phyloP scores from a whole-genome alignment of 805 yeast genomes.

The Starmerella gropengiesseri region DNA sequence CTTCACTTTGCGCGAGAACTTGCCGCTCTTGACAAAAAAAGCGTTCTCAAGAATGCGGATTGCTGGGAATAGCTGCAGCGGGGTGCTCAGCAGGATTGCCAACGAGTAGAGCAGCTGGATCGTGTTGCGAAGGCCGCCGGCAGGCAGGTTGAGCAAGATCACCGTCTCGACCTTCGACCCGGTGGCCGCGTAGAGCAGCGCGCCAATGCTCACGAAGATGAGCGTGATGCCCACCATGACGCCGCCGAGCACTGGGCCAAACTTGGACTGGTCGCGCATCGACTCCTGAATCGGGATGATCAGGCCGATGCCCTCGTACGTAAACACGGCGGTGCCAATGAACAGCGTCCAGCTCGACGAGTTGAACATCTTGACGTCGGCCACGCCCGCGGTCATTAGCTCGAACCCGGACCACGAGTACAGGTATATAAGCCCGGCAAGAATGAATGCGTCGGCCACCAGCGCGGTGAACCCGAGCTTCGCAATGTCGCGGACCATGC shows the following conservation, averaged over 20 bases:
- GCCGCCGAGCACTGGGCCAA: constrained; percentile 52
- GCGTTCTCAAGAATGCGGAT: constrained; percentile 77
- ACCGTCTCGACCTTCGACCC: constrained; percentile 82
- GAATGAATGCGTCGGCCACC: constrained; percentile 74
- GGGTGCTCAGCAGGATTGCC: constrained; percentile 83
- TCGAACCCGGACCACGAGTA: constrained; percentile 61
- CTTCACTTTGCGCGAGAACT: constrained; percentile 59
- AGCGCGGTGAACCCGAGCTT: constrained; percentile 80
- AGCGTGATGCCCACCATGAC: constrained; percentile 71
- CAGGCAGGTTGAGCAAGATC: constrained; percentile 78
- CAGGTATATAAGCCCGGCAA: constrained; percentile 75
- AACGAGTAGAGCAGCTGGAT: constrained; percentile 72
- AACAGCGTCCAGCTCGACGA: constrained; percentile 73
- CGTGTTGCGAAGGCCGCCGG: constrained; percentile 49
- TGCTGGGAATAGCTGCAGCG: constrained; percentile 90
- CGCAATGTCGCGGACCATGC: constrained; percentile 80
- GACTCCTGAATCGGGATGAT: constrained; percentile 89
- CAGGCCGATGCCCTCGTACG: constrained; percentile 91
- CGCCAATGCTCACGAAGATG: constrained; percentile 70
- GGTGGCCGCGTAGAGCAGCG: constrained; percentile 71
- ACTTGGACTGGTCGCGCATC: constrained; percentile 72
- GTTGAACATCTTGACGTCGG: constrained; percentile 51
- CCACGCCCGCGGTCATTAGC: constrained; percentile 47
- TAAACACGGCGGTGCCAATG: constrained; percentile 91
- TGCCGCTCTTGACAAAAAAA: constrained; percentile 62